Conservation (phyloP, 192 early-diverging fungal genomes). For the Coemansia reversa region DNA sequence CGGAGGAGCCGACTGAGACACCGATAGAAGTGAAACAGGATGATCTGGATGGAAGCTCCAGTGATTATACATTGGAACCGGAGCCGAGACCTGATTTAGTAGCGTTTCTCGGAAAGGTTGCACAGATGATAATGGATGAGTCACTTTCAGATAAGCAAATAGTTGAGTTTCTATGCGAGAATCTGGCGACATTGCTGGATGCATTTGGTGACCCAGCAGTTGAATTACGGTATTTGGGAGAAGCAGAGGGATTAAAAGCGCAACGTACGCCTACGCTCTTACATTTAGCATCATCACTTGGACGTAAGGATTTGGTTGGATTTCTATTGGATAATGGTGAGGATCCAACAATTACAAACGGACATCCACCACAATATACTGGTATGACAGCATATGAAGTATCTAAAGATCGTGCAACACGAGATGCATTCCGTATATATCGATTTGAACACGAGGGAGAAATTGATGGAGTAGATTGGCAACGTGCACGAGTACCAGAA, state of each 20-base stretch:
- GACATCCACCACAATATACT: constrained; percentile 27
- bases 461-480: constrained; percentile 40
- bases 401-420: constrained; percentile 23
- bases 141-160: constrained; percentile 55
- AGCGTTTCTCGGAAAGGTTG: constrained; percentile 31
- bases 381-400: constrained; percentile 38
- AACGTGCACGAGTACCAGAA: constrained; percentile 28
- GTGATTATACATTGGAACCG: constrained; percentile 43
- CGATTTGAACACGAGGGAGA: constrained; percentile 34
- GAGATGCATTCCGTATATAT: constrained; percentile 31
- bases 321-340: constrained; percentile 70
- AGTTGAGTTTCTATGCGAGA: constrained; percentile 55
- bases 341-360: constrained; percentile 66
- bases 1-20: neutral
- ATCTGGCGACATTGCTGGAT: constrained; percentile 58
- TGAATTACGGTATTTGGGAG: constrained; percentile 52
- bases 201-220: constrained; percentile 58
- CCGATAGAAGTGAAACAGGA: neutral
- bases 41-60: constrained; percentile 2
- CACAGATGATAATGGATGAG: constrained; percentile 32
- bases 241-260: constrained; percentile 31
- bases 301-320: constrained; percentile 61
- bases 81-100: constrained; percentile 42
- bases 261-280: constrained; percentile 63
- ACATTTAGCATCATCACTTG: constrained; percentile 70